phyloP scores from a whole-genome alignment of 2,329 filamentous ascomycete species.

The Hirsutella rhossiliensis region DNA sequence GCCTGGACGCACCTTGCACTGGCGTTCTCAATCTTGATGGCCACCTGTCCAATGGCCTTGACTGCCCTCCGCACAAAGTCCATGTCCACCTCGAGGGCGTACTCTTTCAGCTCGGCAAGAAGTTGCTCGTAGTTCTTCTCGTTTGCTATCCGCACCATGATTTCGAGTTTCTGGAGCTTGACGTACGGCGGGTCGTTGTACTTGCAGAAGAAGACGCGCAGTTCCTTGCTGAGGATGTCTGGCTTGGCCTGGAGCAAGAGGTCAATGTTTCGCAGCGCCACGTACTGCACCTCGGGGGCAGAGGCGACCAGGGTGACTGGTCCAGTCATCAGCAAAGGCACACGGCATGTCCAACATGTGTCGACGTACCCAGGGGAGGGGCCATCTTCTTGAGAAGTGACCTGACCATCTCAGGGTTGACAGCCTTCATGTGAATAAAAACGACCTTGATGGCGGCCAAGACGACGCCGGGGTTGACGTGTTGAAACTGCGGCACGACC shows the following conservation, averaged over 20 bases:
- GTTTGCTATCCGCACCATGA: conserved; percentile 98
- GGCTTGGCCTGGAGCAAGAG: conserved; percentile 90
- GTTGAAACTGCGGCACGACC: conserved; percentile 93
- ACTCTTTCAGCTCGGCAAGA: conserved; percentile 89
- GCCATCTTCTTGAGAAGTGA: conserved; percentile 98
- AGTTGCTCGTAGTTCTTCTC: conserved; percentile 94
- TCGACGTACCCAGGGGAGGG: conserved; percentile 62
- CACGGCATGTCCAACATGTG: neutral
- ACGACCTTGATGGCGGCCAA: conserved; percentile 96
- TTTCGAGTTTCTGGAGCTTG: conserved; percentile 94
- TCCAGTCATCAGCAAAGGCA: neutral
- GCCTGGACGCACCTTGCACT: conserved; percentile 95
- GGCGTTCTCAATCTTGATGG: conserved; percentile 94
- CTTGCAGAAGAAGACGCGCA: conserved; percentile 99
- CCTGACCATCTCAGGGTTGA: conserved; percentile 65
- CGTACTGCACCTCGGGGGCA: conserved; percentile 93
- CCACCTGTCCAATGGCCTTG: conserved; percentile 92
- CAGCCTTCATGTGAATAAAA: conserved; percentile 85
- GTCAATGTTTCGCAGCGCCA: conserved; percentile 91
- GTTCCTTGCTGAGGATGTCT: conserved; percentile 92
- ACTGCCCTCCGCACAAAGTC: conserved; percentile 92
- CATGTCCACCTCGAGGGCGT: conserved; percentile 97
- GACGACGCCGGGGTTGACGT: conserved; percentile 94
- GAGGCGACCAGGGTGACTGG: conserved; percentile 90
- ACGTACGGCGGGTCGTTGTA: conserved; percentile 98